These are phyloP conservation scores for Talaromyces sp. DNA, from an alignment of 2,329 filamentous ascomycete genomes.

Conservation along the genomic window DNA sequence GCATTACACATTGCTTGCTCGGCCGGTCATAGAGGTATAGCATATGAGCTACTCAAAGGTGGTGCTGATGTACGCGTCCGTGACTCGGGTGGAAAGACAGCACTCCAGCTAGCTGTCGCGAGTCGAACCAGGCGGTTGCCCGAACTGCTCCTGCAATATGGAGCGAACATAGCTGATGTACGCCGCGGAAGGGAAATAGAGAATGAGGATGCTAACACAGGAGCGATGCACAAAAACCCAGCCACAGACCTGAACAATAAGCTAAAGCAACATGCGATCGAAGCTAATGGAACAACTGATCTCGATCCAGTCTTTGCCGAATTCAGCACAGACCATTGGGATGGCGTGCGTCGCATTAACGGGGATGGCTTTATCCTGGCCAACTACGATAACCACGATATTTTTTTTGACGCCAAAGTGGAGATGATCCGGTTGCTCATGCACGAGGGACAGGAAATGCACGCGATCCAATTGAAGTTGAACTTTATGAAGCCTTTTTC, in stretches of 20 bases:
- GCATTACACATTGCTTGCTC: slow-evolving; percentile 5
- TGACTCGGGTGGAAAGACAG: slow-evolving; percentile 1
- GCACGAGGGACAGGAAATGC: slow-evolving; percentile 9
- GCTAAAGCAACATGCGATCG: neutral
- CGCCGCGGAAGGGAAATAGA: neutral
- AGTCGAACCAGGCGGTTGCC: neutral
- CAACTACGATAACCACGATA: slow-evolving; percentile 12
- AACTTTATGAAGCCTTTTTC: slow-evolving; percentile 13
- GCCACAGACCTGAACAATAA: too few relatives aligned
- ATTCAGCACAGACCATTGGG: slow-evolving; percentile 1
- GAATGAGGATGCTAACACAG: too few relatives aligned
- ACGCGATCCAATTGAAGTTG: slow-evolving; percentile 13
- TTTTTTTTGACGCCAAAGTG: slow-evolving; percentile 12
- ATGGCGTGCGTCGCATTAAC: slow-evolving; percentile 7
- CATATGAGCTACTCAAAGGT: neutral
- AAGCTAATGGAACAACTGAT: neutral
- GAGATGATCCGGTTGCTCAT: neutral
- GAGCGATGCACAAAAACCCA: neutral
- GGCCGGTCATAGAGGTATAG: neutral
- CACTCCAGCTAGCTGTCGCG: neutral
- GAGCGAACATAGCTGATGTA: neutral
- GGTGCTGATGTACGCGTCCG: neutral
- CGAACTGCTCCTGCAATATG: neutral
- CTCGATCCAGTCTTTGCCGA: neutral
- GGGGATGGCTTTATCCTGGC: slow-evolving; percentile 9